These are phyloP conservation scores for Geotrichum europaeum DNA, from an alignment of 1,139 yeast species.

Conservation along the genomic window DNA sequence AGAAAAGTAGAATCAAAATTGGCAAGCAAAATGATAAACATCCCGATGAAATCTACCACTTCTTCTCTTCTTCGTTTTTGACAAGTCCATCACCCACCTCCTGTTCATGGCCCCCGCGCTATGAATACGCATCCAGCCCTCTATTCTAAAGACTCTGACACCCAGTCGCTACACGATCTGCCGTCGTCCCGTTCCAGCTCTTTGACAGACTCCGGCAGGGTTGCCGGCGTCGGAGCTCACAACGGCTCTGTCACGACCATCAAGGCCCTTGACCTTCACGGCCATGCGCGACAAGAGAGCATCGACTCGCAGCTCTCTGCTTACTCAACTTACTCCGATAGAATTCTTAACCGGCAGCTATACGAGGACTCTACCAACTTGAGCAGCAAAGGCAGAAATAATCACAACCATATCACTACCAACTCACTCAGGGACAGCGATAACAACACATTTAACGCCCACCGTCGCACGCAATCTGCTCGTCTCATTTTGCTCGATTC, in stretches of 20 bases:
- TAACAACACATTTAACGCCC: not conserved
- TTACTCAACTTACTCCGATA: slow-evolving; percentile 2
- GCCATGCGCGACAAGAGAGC: slow-evolving; percentile 32
- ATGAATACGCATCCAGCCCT: not conserved
- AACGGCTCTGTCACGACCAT: slow-evolving; percentile 70
- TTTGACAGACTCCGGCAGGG: not conserved
- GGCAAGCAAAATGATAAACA: not conserved
- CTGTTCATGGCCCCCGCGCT: not conserved
- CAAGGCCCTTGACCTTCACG: slow-evolving; percentile 93
- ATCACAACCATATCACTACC: no score
- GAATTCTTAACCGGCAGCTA: not conserved
- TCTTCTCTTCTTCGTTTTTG: not conserved
- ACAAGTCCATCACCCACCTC: not conserved
- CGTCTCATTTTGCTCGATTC: not conserved
- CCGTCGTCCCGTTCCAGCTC: not conserved
- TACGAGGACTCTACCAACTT: not conserved
- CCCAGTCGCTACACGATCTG: not conserved
- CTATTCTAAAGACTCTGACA: not conserved
- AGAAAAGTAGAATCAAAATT: not conserved
- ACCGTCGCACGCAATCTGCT: not conserved
- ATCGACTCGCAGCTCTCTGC: not conserved
- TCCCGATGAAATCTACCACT: no score
- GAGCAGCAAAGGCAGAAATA: not conserved
- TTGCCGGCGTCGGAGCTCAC: not conserved
- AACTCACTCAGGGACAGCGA: not conserved